Base-by-base conservation (phyloP, 768 basidiomycete genomes). In the Rhizopogon vinicolor region DNA sequence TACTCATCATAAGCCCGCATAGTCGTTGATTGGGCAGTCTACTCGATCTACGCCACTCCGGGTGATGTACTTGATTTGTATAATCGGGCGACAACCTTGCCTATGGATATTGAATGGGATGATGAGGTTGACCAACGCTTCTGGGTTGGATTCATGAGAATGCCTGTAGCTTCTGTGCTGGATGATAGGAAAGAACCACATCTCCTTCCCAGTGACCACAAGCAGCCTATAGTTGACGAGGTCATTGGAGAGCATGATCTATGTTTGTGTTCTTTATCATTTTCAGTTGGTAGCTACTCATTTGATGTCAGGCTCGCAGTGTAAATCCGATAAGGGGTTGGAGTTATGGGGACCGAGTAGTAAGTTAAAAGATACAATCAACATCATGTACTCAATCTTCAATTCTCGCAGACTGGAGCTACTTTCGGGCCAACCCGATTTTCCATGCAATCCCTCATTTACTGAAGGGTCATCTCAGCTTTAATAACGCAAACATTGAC, bases 271-370 rank as follows among this genome's bases (percentile, higher is more conserved):
- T 2, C 44, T 37, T 44, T 9, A 5, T 41, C 45, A 10, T 14
- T 19, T n/a, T 44, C 44, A 16, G 43, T 28, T 7, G 8, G 9
- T 44, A 28, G 28, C n/a, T 10, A 16, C 18, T 35, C 25, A 60
- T 60, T 57, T 49, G 43, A 29, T 39, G 40, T 33, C n/a, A 54
- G 56, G 25, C 50, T 62, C 52, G 61, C 33, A 51, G 43, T 43
- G 37, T 39, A 59, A 55, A 19, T 67, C 55, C 22, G 42, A 59
- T 12, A 54, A 40, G 10, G 19, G 63, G 43, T 35, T 45, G 12
- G 19, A 51, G 3, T 60, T 73, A 2, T 63, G 66, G 56, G 68
- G 66, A 19, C 18, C 43, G 45, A 57, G 56, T 14, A 73, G 72
- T 73, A 48, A 59, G 72, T 58, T 18, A 41, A 41, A 12, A 19